These are phyloP conservation scores for Nepenthes gracilis DNA, from an alignment of 148 eudicot genomes.

Conservation along the genomic window DNA sequence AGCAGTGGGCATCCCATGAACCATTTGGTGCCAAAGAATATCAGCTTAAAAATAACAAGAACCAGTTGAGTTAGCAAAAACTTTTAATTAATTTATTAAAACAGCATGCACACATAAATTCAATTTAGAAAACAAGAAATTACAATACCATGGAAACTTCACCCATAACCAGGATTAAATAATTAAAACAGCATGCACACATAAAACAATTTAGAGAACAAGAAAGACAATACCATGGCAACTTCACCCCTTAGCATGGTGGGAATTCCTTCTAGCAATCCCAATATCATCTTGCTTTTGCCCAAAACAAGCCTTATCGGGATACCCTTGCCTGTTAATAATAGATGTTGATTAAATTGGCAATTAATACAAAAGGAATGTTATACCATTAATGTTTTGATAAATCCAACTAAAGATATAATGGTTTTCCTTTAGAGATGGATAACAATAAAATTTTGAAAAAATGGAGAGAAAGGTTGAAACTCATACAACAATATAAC, in stretches of 20 bases:
- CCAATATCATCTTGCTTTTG: conserved; percentile 89
- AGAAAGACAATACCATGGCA: conserved; percentile 53
- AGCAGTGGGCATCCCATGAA: too few species aligned
- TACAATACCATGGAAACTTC: conserved; percentile 83
- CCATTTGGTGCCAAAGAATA: too few species aligned
- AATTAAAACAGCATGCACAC: neutral
- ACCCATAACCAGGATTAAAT: conserved; percentile 18
- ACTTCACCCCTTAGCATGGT: conserved; percentile 95
- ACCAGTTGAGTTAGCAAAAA: neutral
- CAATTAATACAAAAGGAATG: neutral
- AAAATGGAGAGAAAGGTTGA: too few species aligned
- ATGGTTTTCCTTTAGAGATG: neutral
- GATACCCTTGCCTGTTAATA: conserved; percentile 60
- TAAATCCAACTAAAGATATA: neutral
- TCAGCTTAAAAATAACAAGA: too few species aligned
- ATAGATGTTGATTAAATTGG: conserved; percentile 3
- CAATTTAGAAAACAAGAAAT: neutral
- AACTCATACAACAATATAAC: too few species aligned
- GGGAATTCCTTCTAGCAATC: conserved; percentile 92
- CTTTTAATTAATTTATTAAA: neutral
- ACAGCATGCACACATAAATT: neutral
- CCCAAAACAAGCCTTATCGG: conserved; percentile 81
- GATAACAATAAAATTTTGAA: neutral
- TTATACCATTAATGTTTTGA: neutral
- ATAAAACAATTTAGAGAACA: neutral